phyloP scores from a whole-genome alignment of 257 asterid species.

The Mentha longifolia region DNA sequence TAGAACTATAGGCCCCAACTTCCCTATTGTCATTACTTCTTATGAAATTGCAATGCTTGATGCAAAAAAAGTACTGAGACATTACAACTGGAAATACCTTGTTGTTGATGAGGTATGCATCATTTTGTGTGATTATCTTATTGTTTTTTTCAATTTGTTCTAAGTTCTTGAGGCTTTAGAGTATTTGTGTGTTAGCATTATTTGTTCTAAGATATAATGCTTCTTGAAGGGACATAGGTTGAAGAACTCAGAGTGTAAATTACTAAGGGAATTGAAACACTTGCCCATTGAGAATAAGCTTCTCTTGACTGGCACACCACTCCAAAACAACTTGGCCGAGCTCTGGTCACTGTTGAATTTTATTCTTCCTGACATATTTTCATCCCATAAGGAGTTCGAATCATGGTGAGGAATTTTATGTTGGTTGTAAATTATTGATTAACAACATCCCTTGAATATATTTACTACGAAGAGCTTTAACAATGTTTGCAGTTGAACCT shows the following conservation, averaged over 20 bases:
- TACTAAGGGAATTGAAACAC: slow-evolving; percentile 69
- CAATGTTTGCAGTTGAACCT: slow-evolving; percentile 13
- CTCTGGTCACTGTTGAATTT: slow-evolving; percentile 97
- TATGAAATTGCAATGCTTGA: slow-evolving; percentile 82
- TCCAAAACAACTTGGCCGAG: slow-evolving; percentile 96
- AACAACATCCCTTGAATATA: background rate
- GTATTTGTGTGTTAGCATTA: slow-evolving; percentile 12
- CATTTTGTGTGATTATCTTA: background rate
- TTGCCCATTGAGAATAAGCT: slow-evolving; percentile 84
- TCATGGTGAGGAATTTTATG: slow-evolving; percentile 69
- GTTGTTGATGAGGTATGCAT: slow-evolving; percentile 92
- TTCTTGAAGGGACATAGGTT: slow-evolving; percentile 88
- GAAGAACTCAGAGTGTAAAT: slow-evolving; percentile 87
- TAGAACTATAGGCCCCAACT: slow-evolving; percentile 72
- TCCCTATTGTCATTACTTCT: slow-evolving; percentile 92
- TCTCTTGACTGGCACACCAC: slow-evolving; percentile 97
- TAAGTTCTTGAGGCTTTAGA: slow-evolving; percentile 23
- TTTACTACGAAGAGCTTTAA: slow-evolving; percentile 9
- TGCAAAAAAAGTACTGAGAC: slow-evolving; percentile 63
- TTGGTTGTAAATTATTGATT: background rate
- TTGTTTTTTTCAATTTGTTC: slow-evolving; percentile 19
- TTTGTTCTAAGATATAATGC: slow-evolving; percentile 27
- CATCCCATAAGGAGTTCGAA: slow-evolving; percentile 92
- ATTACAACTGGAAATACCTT: slow-evolving; percentile 86
- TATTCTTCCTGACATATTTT: slow-evolving; percentile 97